phyloP scores from a whole-genome alignment of 1,284 basidiomycete genomes.

The Moesziomyces antarcticus region DNA sequence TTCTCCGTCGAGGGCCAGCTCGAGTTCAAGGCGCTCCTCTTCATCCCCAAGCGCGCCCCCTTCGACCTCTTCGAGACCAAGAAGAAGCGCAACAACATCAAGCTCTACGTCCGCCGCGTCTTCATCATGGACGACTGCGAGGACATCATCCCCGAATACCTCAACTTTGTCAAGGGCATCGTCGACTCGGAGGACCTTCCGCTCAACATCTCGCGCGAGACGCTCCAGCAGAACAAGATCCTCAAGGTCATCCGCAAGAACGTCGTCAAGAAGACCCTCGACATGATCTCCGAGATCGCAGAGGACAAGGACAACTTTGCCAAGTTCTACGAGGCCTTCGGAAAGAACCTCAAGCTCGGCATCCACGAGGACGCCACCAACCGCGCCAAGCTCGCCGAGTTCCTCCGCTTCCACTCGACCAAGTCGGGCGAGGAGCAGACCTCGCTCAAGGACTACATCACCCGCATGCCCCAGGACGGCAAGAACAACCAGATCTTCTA shows the following conservation, averaged over 20 bases:
- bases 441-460: constrained; percentile 99
- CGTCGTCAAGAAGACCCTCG: constrained; percentile 96
- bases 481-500: constrained; percentile 94
- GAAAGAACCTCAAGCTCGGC: constrained; percentile 77
- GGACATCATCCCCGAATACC: constrained; percentile 99
- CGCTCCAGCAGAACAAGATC: constrained; percentile 99
- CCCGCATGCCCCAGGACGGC: constrained; percentile 98
- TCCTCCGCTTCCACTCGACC: constrained; percentile 98
- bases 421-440: constrained; percentile 92
- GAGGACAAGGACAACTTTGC: constrained; percentile 99
- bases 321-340: constrained; percentile 92
- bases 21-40: constrained; percentile 98
- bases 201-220: constrained; percentile 99
- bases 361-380: constrained; percentile 99
- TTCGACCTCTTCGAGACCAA: constrained; percentile 99
- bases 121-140: constrained; percentile 99
- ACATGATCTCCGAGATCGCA: constrained; percentile 93
- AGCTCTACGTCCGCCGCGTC: constrained; percentile 99
- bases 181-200: constrained; percentile 99
- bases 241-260: constrained; percentile 92
- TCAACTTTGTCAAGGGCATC: constrained; percentile 95
- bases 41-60: constrained; percentile 80
- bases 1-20: constrained; percentile 99
- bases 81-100: constrained; percentile 99
- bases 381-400: constrained; percentile 98